phyloP scores from a whole-genome alignment of 768 basidiomycete genomes.

The Rhizopogon vinicolor region DNA sequence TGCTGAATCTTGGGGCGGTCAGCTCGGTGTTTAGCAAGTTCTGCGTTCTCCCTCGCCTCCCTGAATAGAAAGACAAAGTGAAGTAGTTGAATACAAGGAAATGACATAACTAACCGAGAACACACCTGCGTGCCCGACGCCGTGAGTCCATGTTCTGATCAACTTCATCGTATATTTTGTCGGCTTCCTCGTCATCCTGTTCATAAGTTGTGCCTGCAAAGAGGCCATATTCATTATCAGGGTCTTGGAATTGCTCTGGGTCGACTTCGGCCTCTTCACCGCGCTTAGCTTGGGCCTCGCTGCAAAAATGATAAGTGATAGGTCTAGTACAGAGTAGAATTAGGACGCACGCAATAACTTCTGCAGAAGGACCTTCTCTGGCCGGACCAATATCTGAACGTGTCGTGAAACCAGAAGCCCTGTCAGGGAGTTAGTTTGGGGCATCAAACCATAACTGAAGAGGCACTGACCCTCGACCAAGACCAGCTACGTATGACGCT shows the following conservation, averaged over 20 bases:
- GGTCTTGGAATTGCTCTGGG: constrained; percentile 92
- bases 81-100: constrained; percentile 24
- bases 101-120: constrained; percentile 37
- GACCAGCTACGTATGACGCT: constrained; percentile 96
- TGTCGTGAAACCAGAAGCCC: constrained; percentile 96
- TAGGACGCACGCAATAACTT: constrained; percentile 72
- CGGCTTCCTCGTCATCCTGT: constrained; percentile 96
- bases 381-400: constrained; percentile 99
- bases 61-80: constrained; percentile 31
- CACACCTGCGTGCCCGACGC: constrained; percentile 73
- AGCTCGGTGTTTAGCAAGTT: constrained; percentile 71
- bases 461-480: constrained; percentile 81
- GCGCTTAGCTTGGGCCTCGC: constrained; percentile 80
- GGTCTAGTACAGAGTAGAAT: neutral
- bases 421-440: constrained; percentile 23
- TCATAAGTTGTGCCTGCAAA: constrained; percentile 97
- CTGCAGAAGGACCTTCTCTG: constrained; percentile 89
- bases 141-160: constrained; percentile 89
- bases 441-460: neutral
- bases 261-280: constrained; percentile 88
- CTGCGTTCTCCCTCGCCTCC: constrained; percentile 73
- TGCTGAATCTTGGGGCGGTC: constrained; percentile 94
- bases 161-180: constrained; percentile 90
- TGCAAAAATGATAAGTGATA: constrained; percentile 23
- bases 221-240: constrained; percentile 94